phyloP scores from a whole-genome alignment of 139 green algal genomes.

The Ettlia oleoabundans region DNA sequence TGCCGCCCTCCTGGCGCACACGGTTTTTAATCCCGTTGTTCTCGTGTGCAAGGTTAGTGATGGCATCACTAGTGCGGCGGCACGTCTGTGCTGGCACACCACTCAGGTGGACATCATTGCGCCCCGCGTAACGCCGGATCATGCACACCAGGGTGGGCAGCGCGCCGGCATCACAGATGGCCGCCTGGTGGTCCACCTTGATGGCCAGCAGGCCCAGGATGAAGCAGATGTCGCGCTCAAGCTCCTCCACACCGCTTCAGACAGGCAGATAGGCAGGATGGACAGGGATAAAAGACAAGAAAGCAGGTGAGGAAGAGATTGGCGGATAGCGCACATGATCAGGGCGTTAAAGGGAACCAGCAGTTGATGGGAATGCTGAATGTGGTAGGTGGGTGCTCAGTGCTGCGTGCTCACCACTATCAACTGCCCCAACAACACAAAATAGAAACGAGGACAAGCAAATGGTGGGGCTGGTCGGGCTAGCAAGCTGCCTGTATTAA shows the following conservation, averaged over 20 bases:
- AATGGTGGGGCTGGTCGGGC: too few species aligned
- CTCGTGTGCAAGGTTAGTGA: slow-evolving; percentile 97
- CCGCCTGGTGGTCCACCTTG: slow-evolving; percentile 86
- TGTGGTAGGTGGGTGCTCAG: too few species aligned
- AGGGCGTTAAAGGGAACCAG: too few species aligned
- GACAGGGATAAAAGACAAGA: background rate
- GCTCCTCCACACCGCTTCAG: slow-evolving; percentile 67
- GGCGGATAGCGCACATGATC: too few species aligned
- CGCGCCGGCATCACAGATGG: slow-evolving; percentile 76
- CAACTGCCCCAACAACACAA: too few species aligned
- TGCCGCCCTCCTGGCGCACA: slow-evolving; percentile 87
- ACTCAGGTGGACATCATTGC: slow-evolving; percentile 13
- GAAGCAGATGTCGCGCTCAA: slow-evolving; percentile 92
- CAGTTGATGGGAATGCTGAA: too few species aligned
- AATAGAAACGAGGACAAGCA: too few species aligned
- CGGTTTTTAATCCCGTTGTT: slow-evolving; percentile 93
- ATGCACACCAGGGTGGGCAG: slow-evolving; percentile 77
- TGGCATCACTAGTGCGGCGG: slow-evolving; percentile 90
- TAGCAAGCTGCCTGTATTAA: too few species aligned
- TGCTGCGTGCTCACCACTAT: too few species aligned
- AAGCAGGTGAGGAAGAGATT: background rate
- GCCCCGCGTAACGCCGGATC: slow-evolving; percentile 55
- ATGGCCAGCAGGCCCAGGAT: slow-evolving; percentile 91
- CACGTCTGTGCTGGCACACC: slow-evolving; percentile 44
- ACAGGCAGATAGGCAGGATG: background rate